Conservation (phyloP, 108 stramenopile species). For the Skeletonema potamos region DNA sequence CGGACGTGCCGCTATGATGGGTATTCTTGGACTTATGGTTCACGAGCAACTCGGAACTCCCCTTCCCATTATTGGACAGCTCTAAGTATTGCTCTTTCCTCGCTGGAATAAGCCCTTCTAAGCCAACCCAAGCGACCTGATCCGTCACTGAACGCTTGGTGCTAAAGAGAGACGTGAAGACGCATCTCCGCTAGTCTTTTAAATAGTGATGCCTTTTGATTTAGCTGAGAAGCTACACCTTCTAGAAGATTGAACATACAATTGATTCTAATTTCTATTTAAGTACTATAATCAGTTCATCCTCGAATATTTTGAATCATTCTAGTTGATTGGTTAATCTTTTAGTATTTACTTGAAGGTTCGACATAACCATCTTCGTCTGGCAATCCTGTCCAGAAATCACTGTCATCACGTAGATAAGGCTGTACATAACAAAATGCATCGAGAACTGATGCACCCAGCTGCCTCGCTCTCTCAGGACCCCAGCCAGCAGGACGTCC, state of each 20-base stretch:
- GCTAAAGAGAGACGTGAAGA: too few species aligned
- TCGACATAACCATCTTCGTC: slow-evolving; percentile 65
- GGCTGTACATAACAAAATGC: slow-evolving; percentile 68
- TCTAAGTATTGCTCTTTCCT: not conserved
- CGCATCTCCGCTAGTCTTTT: too few species aligned
- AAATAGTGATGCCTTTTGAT: too few species aligned
- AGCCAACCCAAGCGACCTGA: too few species aligned
- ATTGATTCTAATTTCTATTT: not conserved
- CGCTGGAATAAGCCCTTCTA: too few species aligned
- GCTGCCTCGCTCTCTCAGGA: slow-evolving; percentile 52
- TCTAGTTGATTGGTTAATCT: not conserved
- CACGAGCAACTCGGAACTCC: slow-evolving; percentile 79
- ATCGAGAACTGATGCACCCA: slow-evolving; percentile 71
- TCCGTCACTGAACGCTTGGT: not conserved
- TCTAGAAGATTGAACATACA: not conserved
- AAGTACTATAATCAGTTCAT: not conserved
- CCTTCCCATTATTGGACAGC: too few species aligned
- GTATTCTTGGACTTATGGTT: slow-evolving; percentile 87
- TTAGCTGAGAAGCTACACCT: not conserved
- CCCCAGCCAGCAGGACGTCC: slow-evolving; percentile 77
- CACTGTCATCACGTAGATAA: slow-evolving; percentile 61
- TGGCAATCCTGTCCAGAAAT: slow-evolving; percentile 63
- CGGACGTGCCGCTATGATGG: slow-evolving; percentile 91
- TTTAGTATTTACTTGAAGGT: slow-evolving; percentile 50
- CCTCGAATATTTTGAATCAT: not conserved